These are phyloP conservation scores for Wallacemonas collosoma DNA, from an alignment of 208 protist species.

Conservation along the genomic window DNA sequence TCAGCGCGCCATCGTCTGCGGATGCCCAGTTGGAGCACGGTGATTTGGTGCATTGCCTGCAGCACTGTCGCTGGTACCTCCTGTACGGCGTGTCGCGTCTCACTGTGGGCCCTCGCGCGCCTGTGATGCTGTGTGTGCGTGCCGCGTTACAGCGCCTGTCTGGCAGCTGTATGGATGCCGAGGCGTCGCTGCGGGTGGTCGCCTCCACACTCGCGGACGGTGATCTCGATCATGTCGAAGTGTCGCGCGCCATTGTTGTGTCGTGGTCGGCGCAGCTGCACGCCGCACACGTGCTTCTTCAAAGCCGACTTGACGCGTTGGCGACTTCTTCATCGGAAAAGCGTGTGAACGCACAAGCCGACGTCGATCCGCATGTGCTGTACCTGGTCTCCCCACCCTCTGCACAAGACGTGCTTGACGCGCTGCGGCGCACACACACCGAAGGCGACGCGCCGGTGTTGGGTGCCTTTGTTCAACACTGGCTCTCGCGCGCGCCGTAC, in stretches of 20 bases:
- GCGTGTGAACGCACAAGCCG: not conserved
- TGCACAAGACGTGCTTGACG: not conserved
- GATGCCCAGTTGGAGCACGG: not conserved
- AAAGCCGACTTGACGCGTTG: not conserved
- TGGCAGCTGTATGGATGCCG: not conserved
- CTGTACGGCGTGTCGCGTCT: not conserved
- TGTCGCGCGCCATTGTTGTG: not conserved
- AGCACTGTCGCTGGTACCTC: constrained; percentile 1
- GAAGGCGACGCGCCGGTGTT: not conserved
- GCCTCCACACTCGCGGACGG: not conserved
- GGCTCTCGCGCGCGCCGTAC: constrained; percentile 8
- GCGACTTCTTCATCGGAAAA: too few species aligned
- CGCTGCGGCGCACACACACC: not conserved
- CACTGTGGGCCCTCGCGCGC: not conserved
- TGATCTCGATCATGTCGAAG: too few species aligned
- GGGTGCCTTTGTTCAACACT: not conserved
- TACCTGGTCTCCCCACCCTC: not conserved
- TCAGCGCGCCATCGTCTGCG: not conserved
- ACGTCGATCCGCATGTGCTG: not conserved
- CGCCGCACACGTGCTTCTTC: not conserved
- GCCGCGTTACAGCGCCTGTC: not conserved
- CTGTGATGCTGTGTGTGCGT: not conserved
- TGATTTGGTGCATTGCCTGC: not conserved
- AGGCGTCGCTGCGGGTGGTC: not conserved
- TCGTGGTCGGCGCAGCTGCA: not conserved